These are phyloP conservation scores for Lactarius quietus DNA, from an alignment of 768 basidiomycete species.

Conservation along the genomic window DNA sequence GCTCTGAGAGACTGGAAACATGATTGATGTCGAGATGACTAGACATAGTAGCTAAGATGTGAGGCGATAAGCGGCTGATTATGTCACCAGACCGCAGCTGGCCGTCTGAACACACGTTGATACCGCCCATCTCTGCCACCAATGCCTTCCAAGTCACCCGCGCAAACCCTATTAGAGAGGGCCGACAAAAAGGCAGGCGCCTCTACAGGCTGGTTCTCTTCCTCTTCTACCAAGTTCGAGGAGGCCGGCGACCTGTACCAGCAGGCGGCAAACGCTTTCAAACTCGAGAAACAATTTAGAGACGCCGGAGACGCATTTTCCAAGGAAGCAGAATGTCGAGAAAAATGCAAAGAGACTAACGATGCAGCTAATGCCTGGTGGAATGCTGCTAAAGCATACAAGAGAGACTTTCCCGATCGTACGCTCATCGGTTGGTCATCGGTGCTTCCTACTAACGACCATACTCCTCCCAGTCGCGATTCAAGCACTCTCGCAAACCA, in stretches of 20 bases:
- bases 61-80: slow-evolving; percentile 9
- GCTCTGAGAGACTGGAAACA: slow-evolving; percentile 49
- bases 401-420: slow-evolving; percentile 84
- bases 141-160: slow-evolving; percentile 77
- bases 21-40: slow-evolving; percentile 34
- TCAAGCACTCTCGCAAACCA: slow-evolving; percentile 79
- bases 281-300: slow-evolving; percentile 87
- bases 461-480: slow-evolving; percentile 65
- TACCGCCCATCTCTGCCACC: slow-evolving; percentile 25
- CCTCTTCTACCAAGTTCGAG: slow-evolving; percentile 79
- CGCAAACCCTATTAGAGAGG: slow-evolving; percentile 71
- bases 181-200: slow-evolving; percentile 91
- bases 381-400: slow-evolving; percentile 97
- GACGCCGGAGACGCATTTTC: slow-evolving; percentile 91
- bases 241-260: slow-evolving; percentile 96
- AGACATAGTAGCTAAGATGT: slow-evolving; percentile 26
- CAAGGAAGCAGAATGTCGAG: slow-evolving; percentile 91
- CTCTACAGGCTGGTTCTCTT: slow-evolving; percentile 85
- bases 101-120: slow-evolving; percentile 8
- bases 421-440: slow-evolving; percentile 31
- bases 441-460: background rate
- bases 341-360: slow-evolving; percentile 80
- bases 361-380: slow-evolving; percentile 99
- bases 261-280: slow-evolving; percentile 91
- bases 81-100: slow-evolving; percentile 6